These are phyloP conservation scores for Phytophthora sp. DNA, from an alignment of 352 stramenopile genomes.

Conservation along the genomic window DNA sequence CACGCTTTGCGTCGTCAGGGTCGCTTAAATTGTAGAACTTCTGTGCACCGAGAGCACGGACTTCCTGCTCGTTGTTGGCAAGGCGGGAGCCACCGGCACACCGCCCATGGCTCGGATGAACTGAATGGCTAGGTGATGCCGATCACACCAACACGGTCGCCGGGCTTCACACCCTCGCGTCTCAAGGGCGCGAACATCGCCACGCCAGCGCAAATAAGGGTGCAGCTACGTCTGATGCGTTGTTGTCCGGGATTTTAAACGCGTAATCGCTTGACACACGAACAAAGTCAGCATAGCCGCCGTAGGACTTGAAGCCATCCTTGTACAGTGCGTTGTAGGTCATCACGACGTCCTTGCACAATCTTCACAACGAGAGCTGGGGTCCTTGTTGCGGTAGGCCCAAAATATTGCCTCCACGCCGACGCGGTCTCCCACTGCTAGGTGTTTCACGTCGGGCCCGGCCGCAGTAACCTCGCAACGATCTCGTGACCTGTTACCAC, in stretches of 20 bases:
- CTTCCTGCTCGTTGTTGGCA: constrained; percentile 52
- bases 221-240: constrained; percentile 10
- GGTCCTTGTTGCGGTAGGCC: constrained; percentile 61
- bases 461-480: constrained; percentile 23
- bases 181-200: constrained; percentile 14
- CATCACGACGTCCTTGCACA: constrained; percentile 49
- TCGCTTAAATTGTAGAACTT: constrained; percentile 53
- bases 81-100: constrained; percentile 36
- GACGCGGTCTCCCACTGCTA: constrained; percentile 63
- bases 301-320: constrained; percentile 41
- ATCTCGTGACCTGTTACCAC: constrained; percentile 40
- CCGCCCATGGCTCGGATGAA: constrained; percentile 71
- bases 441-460: constrained; percentile 32
- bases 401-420: constrained; percentile 82
- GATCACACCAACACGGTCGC: constrained; percentile 65
- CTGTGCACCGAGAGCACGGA: constrained; percentile 48
- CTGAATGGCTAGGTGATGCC: constrained; percentile 85
- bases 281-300: constrained; percentile 73
- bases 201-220: constrained; percentile 14
- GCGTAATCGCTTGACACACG: constrained; percentile 60
- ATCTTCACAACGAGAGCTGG: constrained; percentile 48
- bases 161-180: constrained; percentile 14
- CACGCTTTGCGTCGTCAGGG: constrained; percentile 37
- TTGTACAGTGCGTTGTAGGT: constrained; percentile 54
- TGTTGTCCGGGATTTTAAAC: constrained; percentile 42